phyloP scores from a whole-genome alignment of 2,329 filamentous ascomycete species.

The Exophiala sp. region DNA sequence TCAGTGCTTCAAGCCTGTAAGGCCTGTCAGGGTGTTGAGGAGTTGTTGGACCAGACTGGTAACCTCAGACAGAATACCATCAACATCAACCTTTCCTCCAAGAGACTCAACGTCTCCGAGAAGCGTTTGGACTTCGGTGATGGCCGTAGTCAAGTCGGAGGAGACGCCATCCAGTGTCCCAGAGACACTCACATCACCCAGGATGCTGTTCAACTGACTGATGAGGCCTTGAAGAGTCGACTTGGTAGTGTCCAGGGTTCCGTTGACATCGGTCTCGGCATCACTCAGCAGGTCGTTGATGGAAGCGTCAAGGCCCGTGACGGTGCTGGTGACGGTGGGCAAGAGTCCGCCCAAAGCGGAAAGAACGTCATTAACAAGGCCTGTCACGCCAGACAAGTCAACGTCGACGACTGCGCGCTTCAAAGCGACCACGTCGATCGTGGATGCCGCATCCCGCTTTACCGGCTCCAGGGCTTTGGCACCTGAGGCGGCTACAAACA shows the following conservation, averaged over 20 bases:
- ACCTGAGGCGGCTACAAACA: conserved; percentile 1
- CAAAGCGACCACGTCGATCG: neutral
- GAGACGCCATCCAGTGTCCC: neutral
- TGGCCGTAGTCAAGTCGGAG: conserved; percentile 1
- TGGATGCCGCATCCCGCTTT: conserved; percentile 4
- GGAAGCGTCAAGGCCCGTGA: conserved; percentile 4
- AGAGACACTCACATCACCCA: conserved; percentile 5
- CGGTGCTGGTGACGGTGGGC: conserved; percentile 4
- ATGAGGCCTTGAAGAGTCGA: conserved; percentile 7
- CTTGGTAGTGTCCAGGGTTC: conserved; percentile 1
- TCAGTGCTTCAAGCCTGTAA: conserved; percentile 1
- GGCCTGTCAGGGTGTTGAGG: conserved; percentile 3
- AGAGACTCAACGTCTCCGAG: conserved; percentile 4
- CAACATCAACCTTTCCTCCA: neutral
- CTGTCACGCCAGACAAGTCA: conserved; percentile 7
- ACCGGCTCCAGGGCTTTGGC: conserved; percentile 6
- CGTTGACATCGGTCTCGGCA: conserved; percentile 9
- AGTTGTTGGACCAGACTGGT: conserved; percentile 5
- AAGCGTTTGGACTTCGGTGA: conserved; percentile 9
- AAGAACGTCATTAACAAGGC: conserved; percentile 3
- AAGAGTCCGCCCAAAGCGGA: conserved; percentile 12
- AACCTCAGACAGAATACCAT: conserved; percentile 1
- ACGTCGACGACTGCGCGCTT: conserved; percentile 9
- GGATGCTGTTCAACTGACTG: conserved; percentile 3
- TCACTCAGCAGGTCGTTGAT: conserved; percentile 7